These are phyloP conservation scores for Plasmopara muralis DNA, from an alignment of 352 stramenopile species.

Conservation along the genomic window DNA sequence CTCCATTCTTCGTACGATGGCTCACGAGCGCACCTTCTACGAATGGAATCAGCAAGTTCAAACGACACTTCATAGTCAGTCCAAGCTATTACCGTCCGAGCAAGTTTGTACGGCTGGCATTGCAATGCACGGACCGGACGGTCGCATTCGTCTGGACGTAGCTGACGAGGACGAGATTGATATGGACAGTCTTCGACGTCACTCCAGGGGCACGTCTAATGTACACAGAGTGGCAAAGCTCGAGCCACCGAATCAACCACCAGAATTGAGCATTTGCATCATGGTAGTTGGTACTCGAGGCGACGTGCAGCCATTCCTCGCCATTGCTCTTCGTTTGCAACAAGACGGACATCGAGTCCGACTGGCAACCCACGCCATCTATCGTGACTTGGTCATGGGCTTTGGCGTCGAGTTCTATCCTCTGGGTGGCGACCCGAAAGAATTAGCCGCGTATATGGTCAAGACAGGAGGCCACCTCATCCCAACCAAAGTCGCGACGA, in stretches of 20 bases:
- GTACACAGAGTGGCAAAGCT: slow-evolving; percentile 8
- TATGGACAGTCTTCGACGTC: slow-evolving; percentile 13
- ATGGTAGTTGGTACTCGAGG: slow-evolving; percentile 76
- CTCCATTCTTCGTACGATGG: slow-evolving; percentile 4
- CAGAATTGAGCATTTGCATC: slow-evolving; percentile 52
- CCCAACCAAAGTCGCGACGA: slow-evolving; percentile 48
- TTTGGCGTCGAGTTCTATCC: slow-evolving; percentile 72
- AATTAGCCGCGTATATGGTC: slow-evolving; percentile 86
- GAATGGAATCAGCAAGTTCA: slow-evolving; percentile 25
- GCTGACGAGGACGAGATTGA: slow-evolving; percentile 30
- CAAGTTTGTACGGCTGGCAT: slow-evolving; percentile 22
- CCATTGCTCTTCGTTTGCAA: slow-evolving; percentile 65
- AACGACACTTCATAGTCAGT: slow-evolving; percentile 14
- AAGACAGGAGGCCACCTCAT: slow-evolving; percentile 70
- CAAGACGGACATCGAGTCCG: slow-evolving; percentile 82
- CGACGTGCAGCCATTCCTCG: slow-evolving; percentile 64
- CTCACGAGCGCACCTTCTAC: slow-evolving; percentile 23
- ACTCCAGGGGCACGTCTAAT: slow-evolving; percentile 9
- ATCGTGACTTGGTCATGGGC: slow-evolving; percentile 68
- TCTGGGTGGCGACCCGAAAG: slow-evolving; percentile 56
- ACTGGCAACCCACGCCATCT: slow-evolving; percentile 86
- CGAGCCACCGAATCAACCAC: slow-evolving; percentile 2
- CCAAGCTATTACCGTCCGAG: slow-evolving; percentile 3
- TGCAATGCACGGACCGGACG: slow-evolving; percentile 21
- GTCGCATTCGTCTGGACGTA: slow-evolving; percentile 22